Conservation (phyloP, 2,329 filamentous ascomycete genomes). For the Sclerotinia trifoliorum region DNA sequence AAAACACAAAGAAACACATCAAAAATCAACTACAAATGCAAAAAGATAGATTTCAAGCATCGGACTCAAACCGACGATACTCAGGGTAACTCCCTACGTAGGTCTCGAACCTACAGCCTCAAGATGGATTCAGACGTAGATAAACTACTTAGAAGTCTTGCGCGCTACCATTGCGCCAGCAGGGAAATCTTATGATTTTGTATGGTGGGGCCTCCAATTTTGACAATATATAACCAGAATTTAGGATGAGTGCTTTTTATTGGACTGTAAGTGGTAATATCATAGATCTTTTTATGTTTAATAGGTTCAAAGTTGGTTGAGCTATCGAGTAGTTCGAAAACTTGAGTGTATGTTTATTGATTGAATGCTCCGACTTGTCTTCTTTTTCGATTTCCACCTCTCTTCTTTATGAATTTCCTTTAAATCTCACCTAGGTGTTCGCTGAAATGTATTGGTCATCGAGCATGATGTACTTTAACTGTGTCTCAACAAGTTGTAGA, state of each 20-base stretch:
- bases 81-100: constrained; percentile 14
- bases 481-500: neutral
- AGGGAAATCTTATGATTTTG: constrained; percentile 8
- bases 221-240: rapidly evolving
- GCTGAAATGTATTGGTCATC: neutral
- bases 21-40: neutral
- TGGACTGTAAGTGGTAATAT: neutral
- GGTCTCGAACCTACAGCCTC: constrained; percentile 14
- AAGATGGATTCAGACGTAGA: too few species aligned
- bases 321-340: neutral
- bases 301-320: neutral
- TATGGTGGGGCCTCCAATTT: rapidly evolving
- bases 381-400: too few species aligned
- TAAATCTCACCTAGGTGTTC: neutral
- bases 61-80: constrained; percentile 14
- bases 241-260: neutral
- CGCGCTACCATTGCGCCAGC: constrained; percentile 20
- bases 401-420: neutral
- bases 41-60: neutral
- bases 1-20: too few species aligned
- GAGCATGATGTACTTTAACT: neutral
- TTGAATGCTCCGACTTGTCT: too few species aligned
- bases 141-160: constrained; percentile 16
- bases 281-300: too few species aligned
- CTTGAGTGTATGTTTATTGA: too few species aligned